Evolutionary conservation across 345 rosid genomes (phyloP), one percentile per base, ranked within the genome.

Genomic region (Citrus sp.): DNA sequence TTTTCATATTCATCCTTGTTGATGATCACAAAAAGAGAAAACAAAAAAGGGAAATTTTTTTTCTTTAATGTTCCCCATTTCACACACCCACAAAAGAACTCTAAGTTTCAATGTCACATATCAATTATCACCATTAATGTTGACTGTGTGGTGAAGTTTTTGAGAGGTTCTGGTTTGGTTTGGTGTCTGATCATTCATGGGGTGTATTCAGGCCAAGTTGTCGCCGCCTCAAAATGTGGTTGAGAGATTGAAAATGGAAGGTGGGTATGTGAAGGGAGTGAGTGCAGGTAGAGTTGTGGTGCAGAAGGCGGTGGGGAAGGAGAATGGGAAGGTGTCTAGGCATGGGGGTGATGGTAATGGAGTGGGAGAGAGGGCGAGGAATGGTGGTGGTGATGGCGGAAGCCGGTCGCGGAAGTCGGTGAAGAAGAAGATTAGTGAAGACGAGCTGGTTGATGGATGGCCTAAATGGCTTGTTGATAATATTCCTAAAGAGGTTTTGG

Each of bases 401-500:
- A 81, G 78, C 37, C 69, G 70, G 49, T 70, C 84, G 0, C 79
- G 67, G 67, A 80, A 76, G 74, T 35, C 46, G 67, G 38, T 63
- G 32, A 54, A 19, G 78, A 87, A 81, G 85, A 90, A 87, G 81
- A 80, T 82, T 67, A 87, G 79, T 25, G 89, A 62, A 56, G 90
- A 88, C 70, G 93, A 86, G 32, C 86, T 86, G 55, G 87, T 88
- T 32, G 84, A 63, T 34, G 93, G 95, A 0, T 92, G 92, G 93
- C 95, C 95, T 9, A 90, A 90, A 77, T 92, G 95, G 95, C 93
- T 92, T 66, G 87, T 84, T 54, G 91, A 88, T 38, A 92, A 92
- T 67, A 82, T 92, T 42, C 77, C 90, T 10, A 38, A 27, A 9
- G 91, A 89, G 19, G 85, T 68, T 82, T 82, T 92, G 83, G 85